Percentiles rank a stretch among this genome's conserved stretches.
phyloP scores from a whole-genome alignment of 495 filamentous ascomycete species.

The Clavariopsis aquatica region DNA sequence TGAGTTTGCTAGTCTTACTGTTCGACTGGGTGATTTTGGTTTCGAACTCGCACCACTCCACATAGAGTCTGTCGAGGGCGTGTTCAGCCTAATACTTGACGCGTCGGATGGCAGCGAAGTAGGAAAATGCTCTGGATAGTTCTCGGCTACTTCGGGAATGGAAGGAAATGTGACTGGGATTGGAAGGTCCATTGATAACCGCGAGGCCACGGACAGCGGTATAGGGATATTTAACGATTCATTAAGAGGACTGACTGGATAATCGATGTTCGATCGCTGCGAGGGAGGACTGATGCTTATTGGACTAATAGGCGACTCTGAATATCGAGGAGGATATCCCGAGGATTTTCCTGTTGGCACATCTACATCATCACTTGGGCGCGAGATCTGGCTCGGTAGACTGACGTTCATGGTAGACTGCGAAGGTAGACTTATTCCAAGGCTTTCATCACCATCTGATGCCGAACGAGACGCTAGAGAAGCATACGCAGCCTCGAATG shows the following conservation, averaged over 20 bases:
- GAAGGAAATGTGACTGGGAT: conserved; percentile 11
- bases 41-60: conserved; percentile 23
- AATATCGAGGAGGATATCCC: conserved; percentile 20
- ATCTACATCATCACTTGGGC: conserved; percentile 8
- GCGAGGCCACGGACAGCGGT: neutral
- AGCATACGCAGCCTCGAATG: conserved; percentile 23
- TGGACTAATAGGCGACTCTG: conserved; percentile 27
- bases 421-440: conserved; percentile 21
- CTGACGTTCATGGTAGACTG: conserved; percentile 22
- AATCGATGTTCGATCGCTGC: conserved; percentile 11
- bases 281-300: neutral
- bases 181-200: conserved; percentile 5
- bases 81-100: conserved; percentile 19
- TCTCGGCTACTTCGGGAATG: conserved; percentile 26
- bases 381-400: conserved; percentile 10
- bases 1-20: conserved; percentile 26
- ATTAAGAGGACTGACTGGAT: conserved; percentile 31
- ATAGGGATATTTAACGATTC: conserved; percentile 34
- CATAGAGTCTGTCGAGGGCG: conserved; percentile 27
- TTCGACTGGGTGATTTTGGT: conserved; percentile 22
- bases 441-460: conserved; percentile 17
- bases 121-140: conserved; percentile 4
- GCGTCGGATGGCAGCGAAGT: conserved; percentile 16
- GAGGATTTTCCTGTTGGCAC: neutral
- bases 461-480: conserved; percentile 8